Evolutionary conservation across 495 filamentous ascomycete species (phyloP).

Genomic region (Cairneyella variabilis): DNA sequence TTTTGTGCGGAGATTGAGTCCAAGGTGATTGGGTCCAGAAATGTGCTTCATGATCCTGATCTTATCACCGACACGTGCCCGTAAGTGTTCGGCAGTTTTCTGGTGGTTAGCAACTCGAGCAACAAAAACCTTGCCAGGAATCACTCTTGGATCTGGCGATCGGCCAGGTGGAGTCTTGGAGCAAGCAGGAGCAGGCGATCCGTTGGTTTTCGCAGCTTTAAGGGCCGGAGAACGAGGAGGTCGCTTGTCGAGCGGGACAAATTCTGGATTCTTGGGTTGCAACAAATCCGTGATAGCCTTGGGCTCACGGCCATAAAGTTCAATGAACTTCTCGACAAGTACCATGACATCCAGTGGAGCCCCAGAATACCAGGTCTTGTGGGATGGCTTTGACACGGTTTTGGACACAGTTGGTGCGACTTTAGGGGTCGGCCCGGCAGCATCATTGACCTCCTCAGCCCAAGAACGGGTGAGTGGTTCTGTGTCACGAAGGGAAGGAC

Average conservation of each 20-base stretch:
- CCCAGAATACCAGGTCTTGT: too few relatives aligned
- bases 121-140: constrained; percentile 12
- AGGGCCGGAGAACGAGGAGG: constrained; percentile 1
- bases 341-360: not conserved
- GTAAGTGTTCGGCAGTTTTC: not conserved
- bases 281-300: constrained; percentile 16
- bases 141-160: not conserved
- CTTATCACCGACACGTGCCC: constrained; percentile 16
- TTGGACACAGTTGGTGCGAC: not conserved
- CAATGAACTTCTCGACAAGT: constrained; percentile 11
- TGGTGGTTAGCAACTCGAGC: constrained; percentile 9
- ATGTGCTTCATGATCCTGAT: constrained; percentile 22
- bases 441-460: constrained; percentile 10
- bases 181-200: not conserved
- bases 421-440: not conserved
- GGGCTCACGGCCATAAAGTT: constrained; percentile 12
- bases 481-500: not conserved
- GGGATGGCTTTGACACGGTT: too few relatives aligned
- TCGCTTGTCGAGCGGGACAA: not conserved
- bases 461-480: constrained; percentile 12
- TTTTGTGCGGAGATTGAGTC: constrained; percentile 11
- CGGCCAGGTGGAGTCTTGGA: not conserved
- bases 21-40: constrained; percentile 12
- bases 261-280: constrained; percentile 21
- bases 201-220: constrained; percentile 3